These are phyloP conservation scores for Zhuliangozyma blackwelliae DNA, from an alignment of 1,139 yeast species.

Conservation along the genomic window DNA sequence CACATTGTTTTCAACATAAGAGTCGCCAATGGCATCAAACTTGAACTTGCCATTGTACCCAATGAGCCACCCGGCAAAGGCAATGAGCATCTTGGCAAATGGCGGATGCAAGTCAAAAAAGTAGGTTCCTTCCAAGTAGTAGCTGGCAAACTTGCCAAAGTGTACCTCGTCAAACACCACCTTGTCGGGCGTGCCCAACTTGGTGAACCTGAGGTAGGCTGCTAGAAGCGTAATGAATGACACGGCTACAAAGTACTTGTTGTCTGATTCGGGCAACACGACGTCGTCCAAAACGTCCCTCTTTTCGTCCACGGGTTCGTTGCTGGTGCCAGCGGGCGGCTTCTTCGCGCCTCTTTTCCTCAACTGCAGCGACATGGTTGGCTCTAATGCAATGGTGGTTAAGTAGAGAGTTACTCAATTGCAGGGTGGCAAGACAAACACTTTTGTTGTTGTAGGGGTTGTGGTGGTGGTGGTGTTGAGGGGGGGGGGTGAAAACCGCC, in stretches of 20 bases:
- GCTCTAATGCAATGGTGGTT: too few species aligned
- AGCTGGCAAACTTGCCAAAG: constrained; percentile 93
- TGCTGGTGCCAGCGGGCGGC: constrained; percentile 6
- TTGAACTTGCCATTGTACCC: constrained; percentile 90
- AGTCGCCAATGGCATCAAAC: constrained; percentile 86
- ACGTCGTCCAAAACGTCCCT: constrained; percentile 2
- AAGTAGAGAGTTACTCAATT: too few species aligned
- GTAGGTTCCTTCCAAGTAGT: constrained; percentile 75
- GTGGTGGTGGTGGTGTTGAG: too few species aligned
- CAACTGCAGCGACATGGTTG: constrained; percentile 9
- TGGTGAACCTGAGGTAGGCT: constrained; percentile 64
- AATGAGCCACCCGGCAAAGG: constrained; percentile 80
- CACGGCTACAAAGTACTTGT: constrained; percentile 40
- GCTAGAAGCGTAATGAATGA: constrained; percentile 59
- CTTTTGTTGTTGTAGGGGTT: too few species aligned
- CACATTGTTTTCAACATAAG: constrained; percentile 68
- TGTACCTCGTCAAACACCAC: constrained; percentile 99
- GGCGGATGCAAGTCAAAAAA: constrained; percentile 98
- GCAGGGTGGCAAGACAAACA: too few species aligned
- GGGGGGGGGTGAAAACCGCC: too few species aligned
- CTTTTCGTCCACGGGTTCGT: background rate
- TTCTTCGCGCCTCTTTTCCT: constrained; percentile 24
- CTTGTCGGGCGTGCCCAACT: constrained; percentile 68
- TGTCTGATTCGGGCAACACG: constrained; percentile 20
- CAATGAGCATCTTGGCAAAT: constrained; percentile 88